Conservation (phyloP, 2,329 filamentous ascomycete species). For the Trichoderma simmonsii region DNA sequence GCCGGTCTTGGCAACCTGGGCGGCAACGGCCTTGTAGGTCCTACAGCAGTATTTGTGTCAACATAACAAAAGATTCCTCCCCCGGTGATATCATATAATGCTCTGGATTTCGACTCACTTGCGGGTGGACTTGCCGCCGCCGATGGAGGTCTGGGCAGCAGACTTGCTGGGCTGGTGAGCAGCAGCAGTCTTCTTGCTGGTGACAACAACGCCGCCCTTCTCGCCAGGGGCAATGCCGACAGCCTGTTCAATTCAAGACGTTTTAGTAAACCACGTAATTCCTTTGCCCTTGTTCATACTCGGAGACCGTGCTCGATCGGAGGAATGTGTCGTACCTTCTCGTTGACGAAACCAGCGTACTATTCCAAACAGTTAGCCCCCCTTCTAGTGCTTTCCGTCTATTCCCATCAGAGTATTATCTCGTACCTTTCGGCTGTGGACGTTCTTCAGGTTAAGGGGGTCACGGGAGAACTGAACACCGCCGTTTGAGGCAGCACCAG, state of each 20-base stretch:
- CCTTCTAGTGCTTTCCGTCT: not conserved
- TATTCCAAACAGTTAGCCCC: constrained; percentile 43
- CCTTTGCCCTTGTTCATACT: not conserved
- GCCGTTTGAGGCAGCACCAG: constrained; percentile 67
- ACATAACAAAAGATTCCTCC: not conserved
- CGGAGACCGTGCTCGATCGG: not conserved
- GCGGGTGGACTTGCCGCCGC: constrained; percentile 69
- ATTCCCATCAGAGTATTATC: not conserved
- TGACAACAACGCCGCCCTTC: constrained; percentile 76
- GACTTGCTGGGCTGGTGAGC: constrained; percentile 69
- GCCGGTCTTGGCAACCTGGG: constrained; percentile 73
- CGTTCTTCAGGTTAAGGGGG: constrained; percentile 89
- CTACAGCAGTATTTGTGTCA: constrained; percentile 42
- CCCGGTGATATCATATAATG: not conserved
- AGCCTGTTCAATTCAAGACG: constrained; percentile 54
- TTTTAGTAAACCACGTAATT: not conserved
- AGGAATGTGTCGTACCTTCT: constrained; percentile 63
- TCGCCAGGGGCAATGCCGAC: constrained; percentile 73
- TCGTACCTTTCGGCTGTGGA: constrained; percentile 82
- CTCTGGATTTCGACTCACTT: constrained; percentile 46
- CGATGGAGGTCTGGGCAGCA: constrained; percentile 64
- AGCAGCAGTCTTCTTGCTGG: constrained; percentile 78
- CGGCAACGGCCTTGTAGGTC: constrained; percentile 86
- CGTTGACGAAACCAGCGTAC: constrained; percentile 91
- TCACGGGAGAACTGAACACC: constrained; percentile 90